phyloP scores from a whole-genome alignment of 169 alveolate species.

The Plasmodium reichenowi region DNA sequence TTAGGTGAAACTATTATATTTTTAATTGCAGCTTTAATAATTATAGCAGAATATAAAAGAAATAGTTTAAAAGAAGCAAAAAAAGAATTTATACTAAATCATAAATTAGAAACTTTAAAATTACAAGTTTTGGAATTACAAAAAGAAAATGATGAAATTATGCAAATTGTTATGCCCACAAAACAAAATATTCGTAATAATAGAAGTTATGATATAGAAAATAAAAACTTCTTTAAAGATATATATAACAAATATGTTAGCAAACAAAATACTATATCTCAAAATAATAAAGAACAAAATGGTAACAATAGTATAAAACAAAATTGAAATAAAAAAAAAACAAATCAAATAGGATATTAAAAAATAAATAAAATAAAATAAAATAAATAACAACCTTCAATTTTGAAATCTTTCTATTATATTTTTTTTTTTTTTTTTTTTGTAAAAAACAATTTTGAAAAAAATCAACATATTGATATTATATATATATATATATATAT shows the following conservation, averaged over 20 bases:
- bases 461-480: too few species aligned
- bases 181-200: slow-evolving; percentile 59
- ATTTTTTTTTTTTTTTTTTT: too few species aligned
- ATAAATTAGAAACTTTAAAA: slow-evolving; percentile 77
- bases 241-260: slow-evolving; percentile 30
- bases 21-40: slow-evolving; percentile 81
- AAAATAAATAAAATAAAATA: too few species aligned
- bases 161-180: slow-evolving; percentile 77
- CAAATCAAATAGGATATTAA: not conserved
- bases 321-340: not conserved
- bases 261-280: not conserved
- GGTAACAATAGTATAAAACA: not conserved
- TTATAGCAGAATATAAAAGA: slow-evolving; percentile 84
- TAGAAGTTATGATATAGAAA: slow-evolving; percentile 42
- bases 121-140: slow-evolving; percentile 75
- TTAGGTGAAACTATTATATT: slow-evolving; percentile 84
- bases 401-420: too few species aligned
- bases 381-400: too few species aligned
- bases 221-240: slow-evolving; percentile 67
- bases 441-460: not conserved
- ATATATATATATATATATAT: not conserved
- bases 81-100: slow-evolving; percentile 80
- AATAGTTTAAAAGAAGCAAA: slow-evolving; percentile 83
- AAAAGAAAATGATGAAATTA: slow-evolving; percentile 78
- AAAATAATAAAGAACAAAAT: not conserved